These are phyloP conservation scores for Colletotrichum zoysiae DNA, from an alignment of 2,329 filamentous ascomycete genomes.

Conservation along the genomic window DNA sequence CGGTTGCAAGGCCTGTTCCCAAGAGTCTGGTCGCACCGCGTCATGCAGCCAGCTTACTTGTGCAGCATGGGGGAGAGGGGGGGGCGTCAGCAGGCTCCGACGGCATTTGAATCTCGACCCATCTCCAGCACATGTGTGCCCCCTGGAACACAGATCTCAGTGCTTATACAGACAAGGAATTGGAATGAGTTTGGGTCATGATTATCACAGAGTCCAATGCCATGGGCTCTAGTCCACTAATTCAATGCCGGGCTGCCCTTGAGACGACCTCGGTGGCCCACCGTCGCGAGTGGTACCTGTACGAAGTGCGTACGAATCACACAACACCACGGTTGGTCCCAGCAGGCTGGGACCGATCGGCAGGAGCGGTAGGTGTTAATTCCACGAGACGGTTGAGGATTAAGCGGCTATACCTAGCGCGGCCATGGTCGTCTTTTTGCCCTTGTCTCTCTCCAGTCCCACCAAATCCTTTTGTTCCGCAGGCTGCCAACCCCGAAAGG, in stretches of 20 bases:
- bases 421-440: background rate
- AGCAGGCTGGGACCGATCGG: constrained; percentile 24
- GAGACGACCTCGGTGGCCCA: constrained; percentile 2
- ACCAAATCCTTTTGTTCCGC: constrained; percentile 21
- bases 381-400: constrained; percentile 6
- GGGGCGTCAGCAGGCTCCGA: background rate
- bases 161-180: background rate
- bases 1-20: constrained; percentile 7
- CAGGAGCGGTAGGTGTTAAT: constrained; percentile 25
- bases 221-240: background rate
- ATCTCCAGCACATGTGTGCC: constrained; percentile 4
- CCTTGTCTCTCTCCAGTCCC: background rate
- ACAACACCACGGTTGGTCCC: constrained; percentile 14
- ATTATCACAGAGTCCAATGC: background rate
- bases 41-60: constrained; percentile 21
- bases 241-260: background rate
- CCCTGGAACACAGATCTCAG: constrained; percentile 8
- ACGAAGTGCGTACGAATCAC: background rate
- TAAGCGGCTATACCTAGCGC: constrained; percentile 12
- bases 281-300: background rate
- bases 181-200: background rate
- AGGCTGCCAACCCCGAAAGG: background rate
- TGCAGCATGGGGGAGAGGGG: constrained; percentile 7
- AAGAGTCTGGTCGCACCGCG: constrained; percentile 21
- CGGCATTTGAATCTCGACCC: constrained; percentile 8